Evolutionary conservation across 352 stramenopile genomes (phyloP), one percentile per base, ranked within the genome.

Genomic region (Vaucheria bursata): DNA sequence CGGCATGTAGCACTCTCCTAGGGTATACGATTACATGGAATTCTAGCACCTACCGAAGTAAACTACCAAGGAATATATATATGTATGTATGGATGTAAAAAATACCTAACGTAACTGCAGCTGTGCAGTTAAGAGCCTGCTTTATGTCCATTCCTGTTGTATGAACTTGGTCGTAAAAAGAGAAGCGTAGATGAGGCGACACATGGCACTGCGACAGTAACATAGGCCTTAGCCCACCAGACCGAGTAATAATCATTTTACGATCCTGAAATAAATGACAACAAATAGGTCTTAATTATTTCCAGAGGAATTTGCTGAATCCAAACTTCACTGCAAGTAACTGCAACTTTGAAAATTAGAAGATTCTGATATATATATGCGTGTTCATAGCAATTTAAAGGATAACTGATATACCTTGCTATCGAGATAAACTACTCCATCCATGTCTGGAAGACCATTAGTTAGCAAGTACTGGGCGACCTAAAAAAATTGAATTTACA

Each of bases 101-200:
- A n/a, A n/a, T 34, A 68, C 53, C 53, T 12, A 96, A 81, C 18
- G 91, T 95, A 38, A 95, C 86, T 0, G 85, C 89, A 52, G 91
- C 91, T 52, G 84, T 86, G 32, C 87, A 87, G 81, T 91, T 88
- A 73, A 94, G 89, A 18, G 87, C 89, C 81, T 96, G 91, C 77
- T 94, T 88, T 78, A 96, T 96, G 86, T 96, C 91, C 90, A 96
- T 96, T 36, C 77, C 91, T 53, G 91, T 96, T 38, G 90, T 95
- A 77, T 96, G 91, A 50, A 95, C 91, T 73, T 96, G 91, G 85
- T 96, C 91, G 82, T 96, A 96, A 85, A 96, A 96, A 4, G 90
- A 94, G 85, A 96, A 96, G 0, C 89, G 81, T 35, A 74, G 68
- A 65, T 84, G 74, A 1, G 74, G 65, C n/a, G 75, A 70, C 36